These are phyloP conservation scores for Pilatotrama ljubarskyi DNA, from an alignment of 768 basidiomycete genomes.

Conservation along the genomic window DNA sequence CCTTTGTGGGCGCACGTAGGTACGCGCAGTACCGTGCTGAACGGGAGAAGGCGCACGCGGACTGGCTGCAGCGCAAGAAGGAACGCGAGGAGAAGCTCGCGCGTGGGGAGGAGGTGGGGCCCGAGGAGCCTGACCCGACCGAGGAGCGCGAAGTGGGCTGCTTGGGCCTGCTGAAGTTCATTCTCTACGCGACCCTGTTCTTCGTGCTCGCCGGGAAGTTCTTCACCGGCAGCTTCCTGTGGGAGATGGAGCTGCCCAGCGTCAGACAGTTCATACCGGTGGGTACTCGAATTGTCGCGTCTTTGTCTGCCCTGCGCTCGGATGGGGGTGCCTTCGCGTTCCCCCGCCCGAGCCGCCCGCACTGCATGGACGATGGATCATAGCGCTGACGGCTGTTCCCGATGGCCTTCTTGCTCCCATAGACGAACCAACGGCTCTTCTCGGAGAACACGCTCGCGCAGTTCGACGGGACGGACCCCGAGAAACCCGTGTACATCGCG, in stretches of 20 bases:
- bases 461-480: slow-evolving; percentile 69
- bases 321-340: slow-evolving; percentile 45
- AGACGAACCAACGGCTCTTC: slow-evolving; percentile 68
- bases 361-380: background rate
- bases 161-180: slow-evolving; percentile 66
- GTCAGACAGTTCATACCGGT: slow-evolving; percentile 28
- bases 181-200: slow-evolving; percentile 55
- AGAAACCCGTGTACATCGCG: slow-evolving; percentile 80
- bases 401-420: slow-evolving; percentile 15
- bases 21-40: slow-evolving; percentile 67
- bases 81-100: slow-evolving; percentile 73
- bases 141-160: slow-evolving; percentile 65
- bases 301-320: slow-evolving; percentile 40
- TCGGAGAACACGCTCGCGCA: slow-evolving; percentile 66
- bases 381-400: slow-evolving; percentile 15
- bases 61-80: slow-evolving; percentile 69
- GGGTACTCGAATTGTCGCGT: slow-evolving; percentile 6
- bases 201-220: slow-evolving; percentile 72
- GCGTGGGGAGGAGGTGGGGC: slow-evolving; percentile 70
- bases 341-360: background rate
- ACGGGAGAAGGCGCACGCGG: slow-evolving; percentile 59
- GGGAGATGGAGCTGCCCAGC: slow-evolving; percentile 57
- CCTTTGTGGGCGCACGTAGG: slow-evolving; percentile 36
- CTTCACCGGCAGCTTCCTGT: slow-evolving; percentile 81
- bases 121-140: slow-evolving; percentile 73